Conservation (phyloP, 805 yeast species). For the Saccharomycopsis fibuligera region DNA sequence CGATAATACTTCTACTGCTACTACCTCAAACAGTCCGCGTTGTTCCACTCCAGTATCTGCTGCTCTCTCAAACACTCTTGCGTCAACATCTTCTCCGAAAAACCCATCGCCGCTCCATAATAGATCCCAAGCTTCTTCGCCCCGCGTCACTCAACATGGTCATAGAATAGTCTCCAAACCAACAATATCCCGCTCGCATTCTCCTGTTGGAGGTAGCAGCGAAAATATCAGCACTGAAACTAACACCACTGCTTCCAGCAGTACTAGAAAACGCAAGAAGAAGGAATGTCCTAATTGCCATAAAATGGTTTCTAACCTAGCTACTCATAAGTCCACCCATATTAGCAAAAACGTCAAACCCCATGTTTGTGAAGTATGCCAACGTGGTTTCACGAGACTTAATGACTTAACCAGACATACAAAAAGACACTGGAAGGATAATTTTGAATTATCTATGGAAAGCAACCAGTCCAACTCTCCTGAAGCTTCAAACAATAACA, state of each 20-base stretch:
- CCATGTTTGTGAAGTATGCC: conserved; percentile 69
- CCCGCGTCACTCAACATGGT: not conserved
- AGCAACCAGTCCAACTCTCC: conserved; percentile 21
- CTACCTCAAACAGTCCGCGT: not conserved
- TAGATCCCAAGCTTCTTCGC: not conserved
- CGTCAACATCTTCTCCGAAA: not conserved
- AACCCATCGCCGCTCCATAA: not conserved
- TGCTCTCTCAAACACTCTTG: not conserved
- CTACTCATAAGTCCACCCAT: conserved; percentile 79
- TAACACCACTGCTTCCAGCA: not conserved
- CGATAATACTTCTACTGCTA: not conserved
- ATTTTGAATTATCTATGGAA: conserved; percentile 43
- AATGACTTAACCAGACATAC: conserved; percentile 82
- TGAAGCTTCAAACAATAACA: too few relatives aligned
- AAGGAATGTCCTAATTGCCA: conserved; percentile 68
- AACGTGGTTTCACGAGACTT: conserved; percentile 80
- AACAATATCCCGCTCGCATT: not conserved
- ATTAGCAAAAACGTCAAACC: conserved; percentile 39
- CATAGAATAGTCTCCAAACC: not conserved
- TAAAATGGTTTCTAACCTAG: conserved; percentile 50
- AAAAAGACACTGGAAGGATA: conserved; percentile 50
- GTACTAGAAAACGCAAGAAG: conserved; percentile 39
- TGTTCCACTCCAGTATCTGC: not conserved
- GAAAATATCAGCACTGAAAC: not conserved
- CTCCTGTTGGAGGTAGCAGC: not conserved